Percentiles rank a stretch among this genome's conserved stretches.
Evolutionary conservation across 768 basidiomycete genomes (phyloP).

Genomic region (Tricholoma sp.): DNA sequence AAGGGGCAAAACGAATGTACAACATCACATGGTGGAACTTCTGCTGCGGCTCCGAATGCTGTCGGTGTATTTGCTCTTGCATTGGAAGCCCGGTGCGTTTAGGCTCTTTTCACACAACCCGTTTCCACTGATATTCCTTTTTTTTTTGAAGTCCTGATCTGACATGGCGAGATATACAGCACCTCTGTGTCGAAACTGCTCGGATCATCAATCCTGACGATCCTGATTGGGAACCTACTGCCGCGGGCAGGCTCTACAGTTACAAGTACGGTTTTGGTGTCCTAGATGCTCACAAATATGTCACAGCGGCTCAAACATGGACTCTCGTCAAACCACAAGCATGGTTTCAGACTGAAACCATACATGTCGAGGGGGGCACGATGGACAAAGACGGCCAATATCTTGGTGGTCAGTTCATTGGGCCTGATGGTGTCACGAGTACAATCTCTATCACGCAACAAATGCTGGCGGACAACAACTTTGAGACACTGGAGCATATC

Average conservation of each 20-base stretch:
- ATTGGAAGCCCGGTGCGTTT: conserved; percentile 70
- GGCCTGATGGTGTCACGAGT: conserved; percentile 57
- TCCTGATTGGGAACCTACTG: conserved; percentile 89
- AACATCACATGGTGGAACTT: conserved; percentile 87
- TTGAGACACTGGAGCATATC: conserved; percentile 88
- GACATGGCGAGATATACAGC: conserved; percentile 94
- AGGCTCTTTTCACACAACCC: not conserved
- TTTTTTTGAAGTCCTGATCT: conserved; percentile 69
- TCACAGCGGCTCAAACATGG: conserved; percentile 81
- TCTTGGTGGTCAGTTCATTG: conserved; percentile 64
- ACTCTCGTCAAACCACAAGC: conserved; percentile 89
- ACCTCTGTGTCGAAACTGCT: conserved; percentile 77
- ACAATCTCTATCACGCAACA: conserved; percentile 61
- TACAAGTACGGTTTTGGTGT: conserved; percentile 98
- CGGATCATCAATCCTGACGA: conserved; percentile 80
- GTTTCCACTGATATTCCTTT: conserved; percentile 5
- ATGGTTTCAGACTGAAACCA: conserved; percentile 74
- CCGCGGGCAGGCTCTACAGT: conserved; percentile 55
- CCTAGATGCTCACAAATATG: conserved; percentile 77
- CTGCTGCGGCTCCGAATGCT: conserved; percentile 96
- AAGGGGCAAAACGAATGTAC: conserved; percentile 83
- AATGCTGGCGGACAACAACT: conserved; percentile 66
- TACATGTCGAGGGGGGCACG: conserved; percentile 59
- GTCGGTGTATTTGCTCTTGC: conserved; percentile 92
- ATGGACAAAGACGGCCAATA: conserved; percentile 50